Percentiles rank a stretch among this genome's conserved stretches.
Conservation (phyloP, 345 rosid species). For the Crucihimalaya himalaica region DNA sequence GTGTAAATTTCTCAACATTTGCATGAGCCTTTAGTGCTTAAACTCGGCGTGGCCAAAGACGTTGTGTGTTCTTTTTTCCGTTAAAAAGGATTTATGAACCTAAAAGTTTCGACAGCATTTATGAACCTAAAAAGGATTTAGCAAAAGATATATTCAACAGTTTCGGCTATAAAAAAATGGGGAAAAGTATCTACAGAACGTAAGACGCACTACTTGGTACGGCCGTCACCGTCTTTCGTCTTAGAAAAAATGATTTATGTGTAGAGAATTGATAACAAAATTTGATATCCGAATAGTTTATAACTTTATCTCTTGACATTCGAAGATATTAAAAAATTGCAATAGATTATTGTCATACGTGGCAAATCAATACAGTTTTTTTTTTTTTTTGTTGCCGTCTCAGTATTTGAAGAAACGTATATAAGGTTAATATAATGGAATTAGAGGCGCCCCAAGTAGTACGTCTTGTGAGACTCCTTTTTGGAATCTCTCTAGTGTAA, state of each 20-base stretch:
- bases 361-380: background rate
- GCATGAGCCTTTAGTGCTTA: constrained; percentile 15
- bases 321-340: background rate
- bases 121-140: background rate
- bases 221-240: constrained; percentile 7
- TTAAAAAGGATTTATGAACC: background rate
- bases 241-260: background rate
- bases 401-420: background rate
- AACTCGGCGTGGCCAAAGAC: constrained; percentile 33
- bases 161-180: constrained; percentile 22
- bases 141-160: constrained; percentile 20
- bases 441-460: background rate
- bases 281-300: constrained; percentile 6
- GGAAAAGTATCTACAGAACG: constrained; percentile 8
- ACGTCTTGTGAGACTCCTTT: background rate
- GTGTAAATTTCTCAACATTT: constrained; percentile 30
- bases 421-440: background rate
- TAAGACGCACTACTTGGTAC: constrained; percentile 37
- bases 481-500: background rate
- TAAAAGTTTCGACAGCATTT: background rate
- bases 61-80: constrained; percentile 16
- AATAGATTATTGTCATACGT: background rate
- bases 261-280: constrained; percentile 16
- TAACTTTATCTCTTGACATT: constrained; percentile 29
- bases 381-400: background rate